Percentiles rank a stretch among this genome's conserved stretches.
Conservation (phyloP, 768 basidiomycete genomes). For the Atractiella rhizophila region DNA sequence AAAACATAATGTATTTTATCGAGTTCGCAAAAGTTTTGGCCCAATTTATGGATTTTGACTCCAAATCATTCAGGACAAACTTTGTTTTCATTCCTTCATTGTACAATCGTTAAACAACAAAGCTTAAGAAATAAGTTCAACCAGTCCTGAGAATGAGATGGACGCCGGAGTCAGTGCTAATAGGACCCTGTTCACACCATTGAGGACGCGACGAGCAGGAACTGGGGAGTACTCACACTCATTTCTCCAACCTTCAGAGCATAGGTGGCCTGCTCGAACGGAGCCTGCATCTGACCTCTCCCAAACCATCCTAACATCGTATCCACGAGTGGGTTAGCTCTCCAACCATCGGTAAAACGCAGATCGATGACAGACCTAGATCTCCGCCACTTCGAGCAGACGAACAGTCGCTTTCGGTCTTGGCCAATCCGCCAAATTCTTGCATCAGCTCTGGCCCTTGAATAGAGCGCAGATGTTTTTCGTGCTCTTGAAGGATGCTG, state of each 20-base stretch:
- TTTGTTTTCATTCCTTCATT: no score
- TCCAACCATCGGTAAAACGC: background rate
- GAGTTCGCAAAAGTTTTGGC: no score
- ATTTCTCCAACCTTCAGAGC: conserved; percentile 45
- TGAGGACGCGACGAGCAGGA: background rate
- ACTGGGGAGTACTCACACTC: conserved; percentile 32
- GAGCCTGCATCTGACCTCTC: conserved; percentile 80
- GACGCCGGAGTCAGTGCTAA: conserved; percentile 80
- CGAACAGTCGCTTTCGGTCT: conserved; percentile 60
- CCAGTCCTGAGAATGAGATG: conserved; percentile 54
- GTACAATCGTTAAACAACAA: no score
- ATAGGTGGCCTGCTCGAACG: conserved; percentile 75
- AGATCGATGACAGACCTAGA: conserved; percentile 26
- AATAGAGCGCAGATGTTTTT: conserved; percentile 25
- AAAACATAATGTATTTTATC: no score
- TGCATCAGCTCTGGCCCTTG: conserved; percentile 19
- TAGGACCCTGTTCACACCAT: conserved; percentile 8
- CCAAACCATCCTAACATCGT: conserved; percentile 35
- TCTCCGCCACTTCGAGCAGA: conserved; percentile 62
- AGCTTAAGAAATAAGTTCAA: no score
- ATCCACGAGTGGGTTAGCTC: background rate
- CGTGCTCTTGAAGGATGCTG: conserved; percentile 40
- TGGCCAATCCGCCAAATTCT: conserved; percentile 54
- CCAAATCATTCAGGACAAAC: no score
- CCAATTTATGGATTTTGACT: no score